These are phyloP conservation scores for Amauroascus niger DNA, from an alignment of 2,329 filamentous ascomycete genomes.

Conservation along the genomic window DNA sequence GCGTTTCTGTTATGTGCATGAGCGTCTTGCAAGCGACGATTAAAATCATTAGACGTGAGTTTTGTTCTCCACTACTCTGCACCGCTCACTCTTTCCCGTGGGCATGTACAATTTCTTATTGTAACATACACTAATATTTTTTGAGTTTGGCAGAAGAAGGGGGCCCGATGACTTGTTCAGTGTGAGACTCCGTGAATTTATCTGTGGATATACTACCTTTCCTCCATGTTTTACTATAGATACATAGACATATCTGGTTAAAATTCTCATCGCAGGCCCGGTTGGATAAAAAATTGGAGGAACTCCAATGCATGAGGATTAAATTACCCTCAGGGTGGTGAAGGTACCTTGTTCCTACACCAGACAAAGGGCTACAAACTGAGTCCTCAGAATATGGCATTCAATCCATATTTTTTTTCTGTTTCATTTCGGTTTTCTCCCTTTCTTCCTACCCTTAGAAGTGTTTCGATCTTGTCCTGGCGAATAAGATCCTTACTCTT, in stretches of 20 bases:
- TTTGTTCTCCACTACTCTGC: not conserved
- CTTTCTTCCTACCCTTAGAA: not conserved
- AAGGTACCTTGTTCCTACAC: not conserved
- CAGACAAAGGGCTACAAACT: not conserved
- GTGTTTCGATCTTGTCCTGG: not conserved
- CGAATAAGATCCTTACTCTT: too few relatives aligned
- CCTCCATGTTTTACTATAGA: conserved; percentile 1
- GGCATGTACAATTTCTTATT: not conserved
- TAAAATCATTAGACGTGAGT: conserved; percentile 50
- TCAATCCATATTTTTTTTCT: not conserved
- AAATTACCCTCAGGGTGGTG: not conserved
- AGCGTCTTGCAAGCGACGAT: conserved; percentile 62
- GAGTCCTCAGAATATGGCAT: not conserved
- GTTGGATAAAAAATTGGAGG: not conserved
- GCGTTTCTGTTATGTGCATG: conserved; percentile 68
- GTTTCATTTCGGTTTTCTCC: not conserved
- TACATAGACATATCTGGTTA: conserved; percentile 4
- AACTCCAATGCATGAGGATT: not conserved
- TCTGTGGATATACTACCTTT: not conserved
- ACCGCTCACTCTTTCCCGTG: not conserved
- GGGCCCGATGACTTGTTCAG: conserved; percentile 25
- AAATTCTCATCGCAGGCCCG: not conserved
- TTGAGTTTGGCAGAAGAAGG: conserved; percentile 26
- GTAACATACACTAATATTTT: not conserved
- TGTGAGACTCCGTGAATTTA: not conserved